Evolutionary conservation across 768 basidiomycete genomes (phyloP).

Genomic region (Solioccasus polychromus): DNA sequence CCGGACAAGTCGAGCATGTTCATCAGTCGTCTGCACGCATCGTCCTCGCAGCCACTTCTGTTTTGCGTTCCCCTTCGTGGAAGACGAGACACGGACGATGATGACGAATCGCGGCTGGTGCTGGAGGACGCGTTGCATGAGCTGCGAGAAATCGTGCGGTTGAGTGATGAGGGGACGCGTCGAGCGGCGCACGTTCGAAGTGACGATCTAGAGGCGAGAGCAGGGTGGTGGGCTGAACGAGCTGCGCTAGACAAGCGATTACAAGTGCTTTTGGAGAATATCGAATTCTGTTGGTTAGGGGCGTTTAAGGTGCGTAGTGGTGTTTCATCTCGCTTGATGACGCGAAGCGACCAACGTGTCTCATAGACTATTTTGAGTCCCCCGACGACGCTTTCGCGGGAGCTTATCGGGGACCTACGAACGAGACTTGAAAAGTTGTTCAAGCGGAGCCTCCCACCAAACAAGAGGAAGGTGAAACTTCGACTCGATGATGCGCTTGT

Average conservation of each 20-base stretch:
- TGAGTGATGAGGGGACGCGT: conserved; percentile 75
- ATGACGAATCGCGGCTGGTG: conserved; percentile 69
- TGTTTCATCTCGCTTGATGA: background rate
- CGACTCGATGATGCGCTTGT: conserved; percentile 73
- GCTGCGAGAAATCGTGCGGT: conserved; percentile 72
- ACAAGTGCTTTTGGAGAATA: conserved; percentile 69
- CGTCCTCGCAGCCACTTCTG: conserved; percentile 56
- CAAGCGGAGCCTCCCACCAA: conserved; percentile 55
- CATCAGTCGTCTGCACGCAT: conserved; percentile 70
- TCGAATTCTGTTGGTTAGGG: conserved; percentile 97
- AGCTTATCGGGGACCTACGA: conserved; percentile 56
- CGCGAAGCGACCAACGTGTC: background rate
- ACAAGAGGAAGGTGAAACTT: conserved; percentile 56
- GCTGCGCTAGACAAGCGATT: conserved; percentile 73
- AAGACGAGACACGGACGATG: conserved; percentile 69
- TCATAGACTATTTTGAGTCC: conserved; percentile 59
- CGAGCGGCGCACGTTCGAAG: conserved; percentile 68
- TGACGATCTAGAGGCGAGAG: conserved; percentile 60
- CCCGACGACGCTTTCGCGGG: conserved; percentile 39
- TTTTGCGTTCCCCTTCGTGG: conserved; percentile 90
- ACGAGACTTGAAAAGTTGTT: conserved; percentile 73
- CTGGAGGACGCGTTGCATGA: conserved; percentile 74
- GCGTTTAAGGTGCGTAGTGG: conserved; percentile 87
- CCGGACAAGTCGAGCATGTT: conserved; percentile 83
- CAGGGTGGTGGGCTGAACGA: conserved; percentile 86